Conservation (phyloP, 345 rosid genomes). For the Arabis hirsuta region DNA sequence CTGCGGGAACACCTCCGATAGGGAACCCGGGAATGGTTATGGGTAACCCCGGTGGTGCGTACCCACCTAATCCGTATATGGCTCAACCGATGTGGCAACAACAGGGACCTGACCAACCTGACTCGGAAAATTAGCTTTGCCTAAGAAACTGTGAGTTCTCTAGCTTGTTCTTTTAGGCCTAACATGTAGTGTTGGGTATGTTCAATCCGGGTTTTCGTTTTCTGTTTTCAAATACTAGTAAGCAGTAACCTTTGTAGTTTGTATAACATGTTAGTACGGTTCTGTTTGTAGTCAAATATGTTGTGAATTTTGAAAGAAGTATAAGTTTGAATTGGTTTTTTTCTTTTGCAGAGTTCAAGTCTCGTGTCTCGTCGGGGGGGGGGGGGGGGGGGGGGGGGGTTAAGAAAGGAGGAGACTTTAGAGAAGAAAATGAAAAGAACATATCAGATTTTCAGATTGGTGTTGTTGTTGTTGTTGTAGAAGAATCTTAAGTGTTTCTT, state of each 20-base stretch:
- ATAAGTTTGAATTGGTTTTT: background rate
- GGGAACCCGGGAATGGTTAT: conserved; percentile 83
- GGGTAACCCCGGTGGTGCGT: conserved; percentile 78
- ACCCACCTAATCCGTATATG: conserved; percentile 75
- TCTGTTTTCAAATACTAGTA: background rate
- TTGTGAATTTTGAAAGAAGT: background rate
- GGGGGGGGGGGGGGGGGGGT: background rate
- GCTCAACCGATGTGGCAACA: conserved; percentile 80
- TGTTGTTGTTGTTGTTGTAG: conserved; percentile 36
- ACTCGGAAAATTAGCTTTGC: conserved; percentile 47
- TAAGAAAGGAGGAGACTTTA: conserved; percentile 35
- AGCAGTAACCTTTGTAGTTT: background rate
- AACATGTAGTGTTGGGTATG: background rate
- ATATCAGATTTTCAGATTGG: conserved; percentile 24
- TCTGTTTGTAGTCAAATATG: background rate
- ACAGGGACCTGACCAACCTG: conserved; percentile 75
- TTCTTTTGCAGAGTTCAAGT: conserved; percentile 30
- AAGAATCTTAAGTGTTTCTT: conserved; percentile 26
- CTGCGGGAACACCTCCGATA: conserved; percentile 62
- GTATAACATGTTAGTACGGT: background rate
- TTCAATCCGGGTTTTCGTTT: background rate
- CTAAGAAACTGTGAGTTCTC: conserved; percentile 37
- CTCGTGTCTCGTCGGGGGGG: background rate
- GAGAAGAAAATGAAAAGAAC: conserved; percentile 35
- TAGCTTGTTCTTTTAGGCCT: conserved; percentile 22